These are phyloP conservation scores for Colletotrichum tanaceti DNA, from an alignment of 2,329 filamentous ascomycete species.

Conservation along the genomic window DNA sequence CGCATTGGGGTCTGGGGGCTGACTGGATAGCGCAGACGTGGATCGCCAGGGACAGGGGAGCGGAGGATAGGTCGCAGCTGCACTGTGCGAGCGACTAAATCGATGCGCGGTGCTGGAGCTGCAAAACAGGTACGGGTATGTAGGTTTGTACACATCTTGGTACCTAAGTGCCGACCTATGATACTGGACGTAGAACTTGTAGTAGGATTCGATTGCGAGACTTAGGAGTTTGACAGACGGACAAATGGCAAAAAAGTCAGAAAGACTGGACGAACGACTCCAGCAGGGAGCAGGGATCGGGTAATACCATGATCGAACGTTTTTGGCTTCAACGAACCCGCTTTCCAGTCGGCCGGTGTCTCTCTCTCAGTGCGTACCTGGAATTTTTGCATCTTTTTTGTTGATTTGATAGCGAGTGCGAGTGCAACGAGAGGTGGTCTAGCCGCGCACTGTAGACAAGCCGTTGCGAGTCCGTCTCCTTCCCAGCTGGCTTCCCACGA, in stretches of 20 bases:
- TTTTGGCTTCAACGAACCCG: not conserved
- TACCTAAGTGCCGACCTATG: too few relatives aligned
- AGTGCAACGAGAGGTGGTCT: not conserved
- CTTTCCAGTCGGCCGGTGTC: slow-evolving; percentile 14
- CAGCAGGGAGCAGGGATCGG: slow-evolving; percentile 5
- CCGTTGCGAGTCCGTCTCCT: slow-evolving; percentile 4
- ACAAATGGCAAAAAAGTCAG: not conserved
- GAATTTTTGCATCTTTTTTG: not conserved
- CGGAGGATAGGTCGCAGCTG: not conserved
- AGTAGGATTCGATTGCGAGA: not conserved
- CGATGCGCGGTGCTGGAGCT: too few relatives aligned
- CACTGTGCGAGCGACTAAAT: slow-evolving; percentile 22
- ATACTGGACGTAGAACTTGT: too few relatives aligned
- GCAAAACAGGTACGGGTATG: not conserved
- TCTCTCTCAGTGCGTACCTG: not conserved
- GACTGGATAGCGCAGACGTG: slow-evolving; percentile 26
- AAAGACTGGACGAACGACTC: slow-evolving; percentile 18
- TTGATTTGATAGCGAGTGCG: not conserved
- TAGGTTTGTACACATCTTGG: too few relatives aligned
- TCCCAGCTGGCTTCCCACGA: not conserved
- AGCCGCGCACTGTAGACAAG: slow-evolving; percentile 7
- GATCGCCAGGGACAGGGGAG: slow-evolving; percentile 34
- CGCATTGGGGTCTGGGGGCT: not conserved
- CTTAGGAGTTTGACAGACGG: not conserved
- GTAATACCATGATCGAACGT: not conserved